Evolutionary conservation across 2,329 filamentous ascomycete species (phyloP).

Genomic region (Fusarium mexicanum): DNA sequence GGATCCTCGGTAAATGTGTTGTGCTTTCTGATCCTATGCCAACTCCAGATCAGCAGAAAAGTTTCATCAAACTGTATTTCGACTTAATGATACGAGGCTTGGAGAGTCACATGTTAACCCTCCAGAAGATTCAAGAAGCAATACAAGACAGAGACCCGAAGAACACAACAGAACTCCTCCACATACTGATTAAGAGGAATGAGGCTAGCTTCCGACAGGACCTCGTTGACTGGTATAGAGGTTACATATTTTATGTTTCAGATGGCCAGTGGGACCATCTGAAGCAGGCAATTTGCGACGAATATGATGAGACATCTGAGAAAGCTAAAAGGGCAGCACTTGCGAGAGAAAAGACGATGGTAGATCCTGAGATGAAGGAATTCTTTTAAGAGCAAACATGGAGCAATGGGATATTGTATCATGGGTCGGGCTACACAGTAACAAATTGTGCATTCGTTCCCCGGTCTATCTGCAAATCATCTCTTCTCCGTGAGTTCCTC

Average conservation of each 20-base stretch:
- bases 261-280: background rate
- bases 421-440: no score
- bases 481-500: background rate
- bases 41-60: background rate
- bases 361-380: background rate
- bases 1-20: no score
- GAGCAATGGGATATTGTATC: rapidly evolving
- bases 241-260: background rate
- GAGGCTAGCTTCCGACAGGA: background rate
- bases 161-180: background rate
- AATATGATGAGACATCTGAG: background rate
- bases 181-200: background rate
- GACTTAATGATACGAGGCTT: background rate
- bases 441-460: background rate
- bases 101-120: background rate
- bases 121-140: background rate
- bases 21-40: background rate
- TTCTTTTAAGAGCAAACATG: background rate
- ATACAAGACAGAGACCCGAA: background rate
- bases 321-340: rapidly evolving
- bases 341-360: background rate
- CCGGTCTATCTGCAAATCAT: background rate
- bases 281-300: background rate
- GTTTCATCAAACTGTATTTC: constrained; percentile 11
- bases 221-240: constrained; percentile 16